Base-by-base conservation (phyloP, 768 basidiomycete genomes). In the Glaciozyma antarctica region DNA sequence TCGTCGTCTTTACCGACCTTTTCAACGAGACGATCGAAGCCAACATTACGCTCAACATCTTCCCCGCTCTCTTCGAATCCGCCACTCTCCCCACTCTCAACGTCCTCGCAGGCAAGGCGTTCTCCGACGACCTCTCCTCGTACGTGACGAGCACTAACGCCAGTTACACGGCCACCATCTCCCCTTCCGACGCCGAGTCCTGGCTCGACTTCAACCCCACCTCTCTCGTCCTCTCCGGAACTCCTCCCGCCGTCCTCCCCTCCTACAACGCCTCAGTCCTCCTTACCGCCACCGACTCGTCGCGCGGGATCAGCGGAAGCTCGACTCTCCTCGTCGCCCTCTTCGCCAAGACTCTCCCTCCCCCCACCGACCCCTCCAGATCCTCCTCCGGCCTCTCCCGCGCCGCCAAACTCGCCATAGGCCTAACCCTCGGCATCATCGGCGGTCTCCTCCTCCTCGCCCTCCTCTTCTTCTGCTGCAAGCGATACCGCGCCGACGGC, bases 31-130 rank as follows among this genome's bases (percentile, higher is more conserved):
- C 82, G 0, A 70, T 89, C 64, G 76, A 79, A 24, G 84, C 86
- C 24, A 84, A 80, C 67, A 78, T 93, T 43, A 79, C 82, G 3
- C 72, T 97, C 67, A 82, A 82, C 32, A 75, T 88, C 26, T 83
- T 86, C 13, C 81, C 86, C 5, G 87, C 89, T 5, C 88, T 83
- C 75, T 94, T 95, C 78, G 78, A 81, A 16, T 19, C 59, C 22
- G 41, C 69, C 12, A 19, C 52, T 1, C 58, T 74, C 15, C 72
- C 72, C 0, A 34, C 49, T n/a, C 48, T 71, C 65, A 60, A 66
- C 60, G 67, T 74, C 60, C 43, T 59, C 28, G 57, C 52, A 19
- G 71, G 69, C 30, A 56, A 65, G 43, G 10, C 26, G 3, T 74
- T 73, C 71, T 41, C 48, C 32, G 56, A 68, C 43, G 58, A 66